Evolutionary conservation across 805 yeast genomes (phyloP), one percentile per base, ranked within the genome.

Genomic region (Blastobotrys attinorum): DNA sequence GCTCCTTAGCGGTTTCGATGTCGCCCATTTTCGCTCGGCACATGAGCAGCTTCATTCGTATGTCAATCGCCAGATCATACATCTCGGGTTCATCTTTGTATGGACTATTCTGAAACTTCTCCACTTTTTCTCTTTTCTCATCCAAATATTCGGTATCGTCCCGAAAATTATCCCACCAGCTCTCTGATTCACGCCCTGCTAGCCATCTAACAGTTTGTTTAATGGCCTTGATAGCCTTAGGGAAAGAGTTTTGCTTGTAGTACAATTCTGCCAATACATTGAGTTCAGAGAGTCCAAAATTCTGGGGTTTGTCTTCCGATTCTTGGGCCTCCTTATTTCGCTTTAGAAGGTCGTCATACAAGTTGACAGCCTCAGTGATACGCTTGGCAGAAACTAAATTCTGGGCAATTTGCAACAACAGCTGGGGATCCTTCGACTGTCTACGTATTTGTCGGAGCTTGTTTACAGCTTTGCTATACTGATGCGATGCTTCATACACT

Each of bases 121-220:
- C 43, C 13, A 39, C 23, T 21, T 15, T 31, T 20, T 39, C 21
- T 20, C 94, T 66, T 56, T 94, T 71, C 20, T 70, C 75, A 59
- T 90, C 97, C 63, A 29, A 17, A n/a, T 82, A 90, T 61, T 90
- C 97, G 0, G 84, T 66, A 60, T 90, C 97, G 49, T 79, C 80
- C 13, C 64, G 66, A 3, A 55, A 52, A 5, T 76, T 81, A 49
- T 77, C 79, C 90, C 90, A 83, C 67, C 75, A 79, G 0, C 62
- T 60, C 56, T 82, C 85, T 22, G 65, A 66, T 33, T 71, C 77
- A 49, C 98, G 73, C 11, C 67, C 68, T 47, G 82, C 87, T 13
- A 90, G 74, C 92, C 95, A 88, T 48, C 98, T 68, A 0, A 95
- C 76, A 8, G 84, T 82, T 22, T 72, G 65, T 52, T 83, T 83